Percentiles rank a stretch among this genome's conserved stretches.
Conservation (phyloP, 106 monocot species). For the Allium cepa region DNA sequence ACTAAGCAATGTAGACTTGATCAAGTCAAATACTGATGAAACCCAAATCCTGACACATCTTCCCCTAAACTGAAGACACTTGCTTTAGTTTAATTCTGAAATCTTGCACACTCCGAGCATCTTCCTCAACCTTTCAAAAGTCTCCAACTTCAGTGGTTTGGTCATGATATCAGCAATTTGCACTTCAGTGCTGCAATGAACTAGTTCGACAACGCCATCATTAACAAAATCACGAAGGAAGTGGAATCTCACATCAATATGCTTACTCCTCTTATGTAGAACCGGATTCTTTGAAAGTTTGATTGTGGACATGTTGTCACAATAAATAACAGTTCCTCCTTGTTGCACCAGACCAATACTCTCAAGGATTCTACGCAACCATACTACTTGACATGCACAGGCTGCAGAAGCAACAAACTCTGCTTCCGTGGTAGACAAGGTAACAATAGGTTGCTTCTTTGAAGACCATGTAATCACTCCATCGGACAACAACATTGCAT, state of each 20-base stretch:
- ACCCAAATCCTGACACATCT: neutral
- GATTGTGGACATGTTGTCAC: slow-evolving; percentile 4
- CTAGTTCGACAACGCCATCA: neutral
- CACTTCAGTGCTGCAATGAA: slow-evolving; percentile 2
- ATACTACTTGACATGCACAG: slow-evolving; percentile 4
- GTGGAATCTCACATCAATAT: neutral
- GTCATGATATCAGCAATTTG: slow-evolving; percentile 6
- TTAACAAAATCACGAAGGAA: neutral
- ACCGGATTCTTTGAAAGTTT: slow-evolving; percentile 8
- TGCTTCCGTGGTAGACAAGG: neutral
- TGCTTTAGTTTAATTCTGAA: neutral
- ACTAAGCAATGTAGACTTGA: no score
- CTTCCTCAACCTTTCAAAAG: neutral
- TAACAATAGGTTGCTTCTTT: neutral
- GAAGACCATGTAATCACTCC: slow-evolving; percentile 1
- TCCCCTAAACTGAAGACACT: neutral
- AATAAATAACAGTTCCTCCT: neutral
- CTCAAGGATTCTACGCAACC: neutral
- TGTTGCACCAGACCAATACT: neutral
- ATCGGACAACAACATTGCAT: neutral
- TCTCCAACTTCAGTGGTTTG: neutral
- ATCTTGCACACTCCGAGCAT: neutral
- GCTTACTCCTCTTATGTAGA: slow-evolving; percentile 3
- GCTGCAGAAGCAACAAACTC: slow-evolving; percentile 5
- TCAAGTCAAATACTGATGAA: no score